Base-by-base conservation (phyloP, 805 yeast species). In the Schwanniomyces polymorphus region DNA sequence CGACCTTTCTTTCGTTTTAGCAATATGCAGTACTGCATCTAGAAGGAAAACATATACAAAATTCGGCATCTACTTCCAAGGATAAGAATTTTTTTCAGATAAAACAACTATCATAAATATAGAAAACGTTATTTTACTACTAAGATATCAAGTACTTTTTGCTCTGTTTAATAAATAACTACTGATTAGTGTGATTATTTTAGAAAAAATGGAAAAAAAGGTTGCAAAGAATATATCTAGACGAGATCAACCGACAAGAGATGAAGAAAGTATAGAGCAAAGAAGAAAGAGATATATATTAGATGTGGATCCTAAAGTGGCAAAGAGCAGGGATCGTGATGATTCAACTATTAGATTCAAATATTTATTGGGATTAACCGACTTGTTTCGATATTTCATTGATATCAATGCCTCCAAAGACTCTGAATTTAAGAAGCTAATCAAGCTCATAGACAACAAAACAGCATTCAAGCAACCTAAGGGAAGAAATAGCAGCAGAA, bases 371-470 rank as follows among this genome's bases (percentile, higher is more conserved):
- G 86, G 91, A 1, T 73, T 91, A 35, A 90, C 97, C 0, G 96
- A 88, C 52, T 72, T 92, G 47, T 91, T 91, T 64, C 83, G 95
- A 35, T 91, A 91, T 62, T 91, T 91, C 65, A 88, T 91, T 51
- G 88, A 90, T 54, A 76, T 87, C 38, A 82, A 86, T 52, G 88
- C 96, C 10, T 79, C 89, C 44, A 86, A 85, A 60, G 97, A 91
- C 61, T 83, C 85, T 26, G 75, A 77, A 34, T 81, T 91, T 59
- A 83, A 82, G 62, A 80, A 79, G 52, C 54, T 85, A 31, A 70
- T 87, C 46, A 75, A 79, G 53, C 78, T 76, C 42, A 71, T 82
- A 25, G 91, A 86, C 55, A 67, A 68, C 23, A 74, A 80, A 49
- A 63, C 67, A 26, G 74, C 75, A 21, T 71, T 72, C 42, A 63